These are phyloP conservation scores for Manihot esculenta DNA, from an alignment of 441 rosid genomes.

Conservation along the genomic window DNA sequence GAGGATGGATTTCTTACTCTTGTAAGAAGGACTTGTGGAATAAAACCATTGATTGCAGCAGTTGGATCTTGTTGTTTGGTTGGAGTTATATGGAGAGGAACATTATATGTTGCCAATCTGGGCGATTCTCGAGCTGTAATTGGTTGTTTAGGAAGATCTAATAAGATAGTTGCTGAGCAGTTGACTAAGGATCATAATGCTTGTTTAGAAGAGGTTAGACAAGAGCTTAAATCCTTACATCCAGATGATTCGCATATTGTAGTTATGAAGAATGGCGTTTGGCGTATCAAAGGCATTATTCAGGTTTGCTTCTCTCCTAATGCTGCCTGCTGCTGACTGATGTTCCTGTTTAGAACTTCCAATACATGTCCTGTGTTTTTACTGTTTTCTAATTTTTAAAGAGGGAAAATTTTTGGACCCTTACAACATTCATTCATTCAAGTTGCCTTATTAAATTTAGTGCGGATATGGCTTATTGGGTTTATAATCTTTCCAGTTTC, in stretches of 20 bases:
- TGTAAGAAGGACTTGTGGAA: constrained; percentile 57
- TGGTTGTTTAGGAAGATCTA: constrained; percentile 54
- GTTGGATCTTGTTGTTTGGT: constrained; percentile 89
- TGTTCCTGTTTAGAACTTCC: neutral
- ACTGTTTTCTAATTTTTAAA: no score
- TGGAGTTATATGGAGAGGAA: constrained; percentile 79
- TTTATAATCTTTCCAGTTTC: constrained; percentile 1
- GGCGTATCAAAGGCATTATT: constrained; percentile 97
- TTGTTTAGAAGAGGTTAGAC: constrained; percentile 78
- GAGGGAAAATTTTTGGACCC: neutral
- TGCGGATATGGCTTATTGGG: neutral
- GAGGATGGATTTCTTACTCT: constrained; percentile 87
- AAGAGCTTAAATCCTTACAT: constrained; percentile 79
- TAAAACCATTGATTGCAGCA: constrained; percentile 77
- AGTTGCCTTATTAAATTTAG: constrained; percentile 2
- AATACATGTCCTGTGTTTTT: neutral
- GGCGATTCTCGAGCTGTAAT: constrained; percentile 96
- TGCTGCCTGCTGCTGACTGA: neutral
- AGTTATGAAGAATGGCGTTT: constrained; percentile 72
- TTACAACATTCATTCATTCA: neutral
- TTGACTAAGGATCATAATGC: constrained; percentile 85
- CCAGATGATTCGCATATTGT: constrained; percentile 85
- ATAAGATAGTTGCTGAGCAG: constrained; percentile 79
- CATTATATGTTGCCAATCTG: constrained; percentile 68
- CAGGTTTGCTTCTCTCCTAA: constrained; percentile 54